phyloP scores from a whole-genome alignment of 768 basidiomycete genomes.

The Clitopilus hobsonii region DNA sequence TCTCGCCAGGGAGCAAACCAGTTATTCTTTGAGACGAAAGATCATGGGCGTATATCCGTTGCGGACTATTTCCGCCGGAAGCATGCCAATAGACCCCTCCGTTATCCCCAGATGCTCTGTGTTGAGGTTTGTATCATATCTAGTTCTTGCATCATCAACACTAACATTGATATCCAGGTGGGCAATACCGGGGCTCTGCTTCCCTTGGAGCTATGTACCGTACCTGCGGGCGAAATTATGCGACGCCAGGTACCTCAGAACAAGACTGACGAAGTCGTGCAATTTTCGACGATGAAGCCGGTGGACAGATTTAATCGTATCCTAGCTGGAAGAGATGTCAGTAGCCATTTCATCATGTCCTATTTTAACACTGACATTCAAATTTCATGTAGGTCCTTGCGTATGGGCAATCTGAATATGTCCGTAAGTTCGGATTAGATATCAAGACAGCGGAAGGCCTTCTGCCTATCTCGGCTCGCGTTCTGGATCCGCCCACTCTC shows the following conservation, averaged over 20 bases:
- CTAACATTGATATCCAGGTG: constrained; percentile 37
- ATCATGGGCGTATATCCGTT: constrained; percentile 48
- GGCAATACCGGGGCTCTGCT: constrained; percentile 53
- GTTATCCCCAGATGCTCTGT: constrained; percentile 60
- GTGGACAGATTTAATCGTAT: constrained; percentile 48
- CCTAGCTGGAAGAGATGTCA: constrained; percentile 43
- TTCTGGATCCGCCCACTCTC: constrained; percentile 57
- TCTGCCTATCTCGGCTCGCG: constrained; percentile 48
- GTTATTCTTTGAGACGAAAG: constrained; percentile 47
- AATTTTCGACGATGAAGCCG: constrained; percentile 59
- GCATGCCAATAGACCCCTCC: constrained; percentile 44
- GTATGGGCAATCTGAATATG: constrained; percentile 70
- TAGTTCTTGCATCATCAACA: constrained; percentile 12
- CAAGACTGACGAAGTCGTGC: constrained; percentile 53
- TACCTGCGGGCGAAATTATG: constrained; percentile 58
- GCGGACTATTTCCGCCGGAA: constrained; percentile 53
- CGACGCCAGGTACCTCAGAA: constrained; percentile 61
- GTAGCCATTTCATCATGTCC: too few species aligned
- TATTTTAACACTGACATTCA: too few species aligned
- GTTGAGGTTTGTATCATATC: constrained; percentile 46
- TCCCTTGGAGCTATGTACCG: constrained; percentile 55
- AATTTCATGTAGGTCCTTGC: constrained; percentile 42
- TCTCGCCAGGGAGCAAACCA: constrained; percentile 41
- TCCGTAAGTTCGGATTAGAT: constrained; percentile 63
- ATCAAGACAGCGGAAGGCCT: constrained; percentile 46